Base-by-base conservation (phyloP, 2,329 filamentous ascomycete genomes). In the Colletotrichum eremochloae region DNA sequence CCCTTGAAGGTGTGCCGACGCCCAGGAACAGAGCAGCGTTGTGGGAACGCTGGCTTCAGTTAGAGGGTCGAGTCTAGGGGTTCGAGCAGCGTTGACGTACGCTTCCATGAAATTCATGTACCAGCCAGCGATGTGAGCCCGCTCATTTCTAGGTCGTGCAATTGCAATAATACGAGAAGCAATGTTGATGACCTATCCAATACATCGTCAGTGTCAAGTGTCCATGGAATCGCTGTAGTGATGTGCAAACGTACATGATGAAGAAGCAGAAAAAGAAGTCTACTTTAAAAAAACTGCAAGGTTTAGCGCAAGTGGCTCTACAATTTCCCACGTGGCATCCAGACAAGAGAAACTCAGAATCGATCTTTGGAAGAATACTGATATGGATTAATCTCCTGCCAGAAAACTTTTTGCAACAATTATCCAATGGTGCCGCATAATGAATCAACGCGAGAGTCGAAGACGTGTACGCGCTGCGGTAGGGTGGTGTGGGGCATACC, bases 51-150 rank as follows among this genome's bases (percentile, higher is more conserved):
- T 68, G 4, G 3, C 9, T 5, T 3, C 5, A 20, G 58, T 72
- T 29, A 68, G 68, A 36, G 9, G 5, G 0, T 20, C 11, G 14
- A 3, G 5, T 6, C 0, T 5, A 6, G 6, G 18, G 7, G 1
- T 11, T 50, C 5, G 8, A 3, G 29, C 11, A 3, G 29, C 11
- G 9, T 29, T 48, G 6, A 50, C 69, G 20, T 40, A 68, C 69
- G 69, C 69, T 63, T 58, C 69, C 12, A 68, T 68, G 18, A 64
- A 72, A 20, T 72, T 72, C 65, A 72, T 68, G 53, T 72, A 72
- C 58, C 69, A 72, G 15, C 69, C 69, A 14, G 67, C 50, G 62
- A 73, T 73, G 29, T 66, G 66, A 6, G 71, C 67, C 15, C 52
- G 36, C 52, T 71, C 52, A 1, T 73, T 73, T 5, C 20, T 66